phyloP scores from a whole-genome alignment of 345 rosid genomes.

The Toxicodendron radicans region DNA sequence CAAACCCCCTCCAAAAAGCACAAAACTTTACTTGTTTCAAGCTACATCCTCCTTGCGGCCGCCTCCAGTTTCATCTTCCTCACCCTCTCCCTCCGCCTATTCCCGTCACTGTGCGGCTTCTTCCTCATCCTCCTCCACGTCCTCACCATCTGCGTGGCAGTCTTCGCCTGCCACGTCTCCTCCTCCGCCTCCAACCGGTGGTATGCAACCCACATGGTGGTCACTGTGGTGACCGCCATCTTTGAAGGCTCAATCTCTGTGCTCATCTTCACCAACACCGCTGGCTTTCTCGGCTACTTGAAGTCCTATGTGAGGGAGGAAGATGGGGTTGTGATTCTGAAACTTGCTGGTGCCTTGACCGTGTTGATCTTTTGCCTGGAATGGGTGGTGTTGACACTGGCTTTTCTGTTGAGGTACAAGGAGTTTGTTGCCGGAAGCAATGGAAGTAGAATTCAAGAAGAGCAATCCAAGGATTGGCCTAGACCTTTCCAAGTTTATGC shows the following conservation, averaged over 20 bases:
- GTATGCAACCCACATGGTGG: constrained; percentile 47
- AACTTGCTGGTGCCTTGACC: constrained; percentile 36
- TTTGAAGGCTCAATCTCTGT: constrained; percentile 42
- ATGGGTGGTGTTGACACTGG: constrained; percentile 43
- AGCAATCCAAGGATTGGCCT: constrained; percentile 16
- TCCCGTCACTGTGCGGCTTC: constrained; percentile 41
- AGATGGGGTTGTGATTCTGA: constrained; percentile 36
- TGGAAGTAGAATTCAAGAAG: neutral
- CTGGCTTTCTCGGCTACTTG: constrained; percentile 34
- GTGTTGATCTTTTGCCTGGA: constrained; percentile 40
- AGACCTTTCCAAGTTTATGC: constrained; percentile 17
- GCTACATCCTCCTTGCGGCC: constrained; percentile 40
- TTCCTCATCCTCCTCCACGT: constrained; percentile 44
- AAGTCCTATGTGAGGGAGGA: constrained; percentile 46
- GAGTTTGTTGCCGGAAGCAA: constrained; percentile 16
- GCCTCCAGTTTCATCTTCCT: constrained; percentile 47
- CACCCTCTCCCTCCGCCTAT: constrained; percentile 39
- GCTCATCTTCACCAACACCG: constrained; percentile 33
- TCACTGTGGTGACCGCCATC: constrained; percentile 42
- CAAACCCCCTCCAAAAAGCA: constrained; percentile 25
- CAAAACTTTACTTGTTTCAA: constrained; percentile 30
- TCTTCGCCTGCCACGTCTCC: constrained; percentile 35
- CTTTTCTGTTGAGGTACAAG: constrained; percentile 38
- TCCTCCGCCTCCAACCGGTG: constrained; percentile 29
- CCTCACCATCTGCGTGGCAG: constrained; percentile 33